Base-by-base conservation (phyloP, 2,329 filamentous ascomycete species). In the Trichoderma pleuroti region DNA sequence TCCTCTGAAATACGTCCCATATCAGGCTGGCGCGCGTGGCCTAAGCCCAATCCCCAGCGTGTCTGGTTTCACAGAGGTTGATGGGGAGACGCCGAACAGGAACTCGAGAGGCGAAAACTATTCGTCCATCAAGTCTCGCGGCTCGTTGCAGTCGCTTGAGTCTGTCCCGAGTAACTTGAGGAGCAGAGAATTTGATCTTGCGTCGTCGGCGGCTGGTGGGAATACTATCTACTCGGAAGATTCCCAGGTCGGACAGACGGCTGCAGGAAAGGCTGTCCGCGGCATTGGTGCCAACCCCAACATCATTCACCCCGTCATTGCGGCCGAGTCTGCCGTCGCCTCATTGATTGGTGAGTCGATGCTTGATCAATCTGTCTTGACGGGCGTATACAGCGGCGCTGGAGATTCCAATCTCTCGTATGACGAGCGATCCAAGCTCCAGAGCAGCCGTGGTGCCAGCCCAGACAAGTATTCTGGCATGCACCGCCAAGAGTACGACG, bases 11-110 rank as follows among this genome's bases (percentile, higher is more conserved):
- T 92, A 91, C 74, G 85, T 90, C n/a, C 88, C 91, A 1, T 91
- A 92, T 73, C 87, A 90, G 75, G 86, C 89, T 12, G 88, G 91
- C 74, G 86, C 88, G 66, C 91, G 92, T 54, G 91, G 90, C 12
- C 82, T 97, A 62, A 98, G 94, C 77, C 95, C 95, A 0, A 94
- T 97, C 72, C 94, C 96, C 75, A 98, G 94, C 76, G 93, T 97
- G 18, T 95, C 93, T 12, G 96, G 94, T 73, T 95, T 94, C 76
- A 91, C 89, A 5, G 90, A 94, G 76, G 88, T 89, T 60, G 89
- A 89, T 67, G 90, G 85, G 75, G 86, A 90, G 72, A 82, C 83
- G 32, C 85, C 85, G 70, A 81, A 86, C 36, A 86, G 86, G 57
- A 85, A 84, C 16, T 81, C 80, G 7, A 75, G 81, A 3, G 83